A percentile compares a stretch with the other conserved stretches of the same genome.
Conservation (phyloP, 352 stramenopile species). For the Phytophthora aleatoria region DNA sequence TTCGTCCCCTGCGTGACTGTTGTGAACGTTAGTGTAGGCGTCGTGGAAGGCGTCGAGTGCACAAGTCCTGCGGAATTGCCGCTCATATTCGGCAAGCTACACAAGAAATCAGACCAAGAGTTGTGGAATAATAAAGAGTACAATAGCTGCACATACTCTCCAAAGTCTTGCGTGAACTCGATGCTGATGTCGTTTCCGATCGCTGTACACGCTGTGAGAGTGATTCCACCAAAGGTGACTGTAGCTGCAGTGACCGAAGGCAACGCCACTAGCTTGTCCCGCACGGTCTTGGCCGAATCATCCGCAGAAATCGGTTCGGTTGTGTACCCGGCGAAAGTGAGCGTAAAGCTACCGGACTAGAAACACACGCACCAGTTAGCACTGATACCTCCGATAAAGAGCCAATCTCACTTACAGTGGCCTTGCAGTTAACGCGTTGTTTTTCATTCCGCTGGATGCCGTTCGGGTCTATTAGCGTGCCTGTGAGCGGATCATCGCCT, state of each 20-base stretch:
- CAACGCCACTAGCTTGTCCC: constrained; percentile 56
- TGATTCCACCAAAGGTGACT: constrained; percentile 75
- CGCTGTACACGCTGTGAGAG: constrained; percentile 61
- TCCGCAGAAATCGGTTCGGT: constrained; percentile 69
- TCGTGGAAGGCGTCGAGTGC: constrained; percentile 54
- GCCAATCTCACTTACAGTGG: constrained; percentile 47
- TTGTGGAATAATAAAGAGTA: background rate
- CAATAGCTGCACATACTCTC: constrained; percentile 46
- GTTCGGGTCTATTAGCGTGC: constrained; percentile 58
- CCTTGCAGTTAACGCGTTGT: constrained; percentile 69
- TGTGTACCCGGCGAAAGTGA: constrained; percentile 81
- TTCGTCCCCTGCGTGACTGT: constrained; percentile 87
- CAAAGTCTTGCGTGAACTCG: constrained; percentile 80
- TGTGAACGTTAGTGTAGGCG: constrained; percentile 49
- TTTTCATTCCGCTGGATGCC: constrained; percentile 78
- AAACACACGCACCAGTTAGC: background rate
- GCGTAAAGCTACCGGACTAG: constrained; percentile 80
- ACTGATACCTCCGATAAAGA: background rate
- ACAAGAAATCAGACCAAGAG: background rate
- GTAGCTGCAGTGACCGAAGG: constrained; percentile 66
- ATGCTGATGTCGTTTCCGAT: constrained; percentile 81
- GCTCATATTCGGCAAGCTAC: constrained; percentile 59
- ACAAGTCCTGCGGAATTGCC: constrained; percentile 57
- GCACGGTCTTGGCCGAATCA: constrained; percentile 58
- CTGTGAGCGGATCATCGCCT: constrained; percentile 88